Conservation (phyloP, 1,284 basidiomycete genomes). For the Ganoderma multipileum region DNA sequence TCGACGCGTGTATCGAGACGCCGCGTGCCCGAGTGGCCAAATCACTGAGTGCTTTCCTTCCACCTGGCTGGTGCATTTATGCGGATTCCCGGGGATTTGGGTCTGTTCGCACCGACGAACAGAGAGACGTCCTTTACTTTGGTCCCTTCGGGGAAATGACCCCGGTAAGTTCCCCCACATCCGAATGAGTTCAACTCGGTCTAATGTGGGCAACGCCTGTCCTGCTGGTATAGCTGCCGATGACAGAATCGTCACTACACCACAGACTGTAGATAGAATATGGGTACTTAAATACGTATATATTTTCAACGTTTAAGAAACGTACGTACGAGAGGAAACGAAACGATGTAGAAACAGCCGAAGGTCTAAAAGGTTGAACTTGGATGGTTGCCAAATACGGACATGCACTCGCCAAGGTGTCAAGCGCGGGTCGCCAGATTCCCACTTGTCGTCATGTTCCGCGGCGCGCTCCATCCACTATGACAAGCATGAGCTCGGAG, state of each 20-base stretch:
- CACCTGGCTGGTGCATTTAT: neutral
- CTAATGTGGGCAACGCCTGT: neutral
- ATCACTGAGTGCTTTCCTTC: neutral
- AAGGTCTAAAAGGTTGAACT: neutral
- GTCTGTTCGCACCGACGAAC: neutral
- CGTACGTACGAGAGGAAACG: neutral
- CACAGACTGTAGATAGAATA: neutral
- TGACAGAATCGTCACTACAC: neutral
- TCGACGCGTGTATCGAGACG: neutral
- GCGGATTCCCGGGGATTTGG: neutral
- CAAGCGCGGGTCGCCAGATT: neutral
- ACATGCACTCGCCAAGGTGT: neutral
- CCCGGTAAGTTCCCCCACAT: neutral
- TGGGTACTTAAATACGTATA: neutral
- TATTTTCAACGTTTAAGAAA: neutral
- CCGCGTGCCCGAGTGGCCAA: neutral
- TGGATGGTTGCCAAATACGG: neutral
- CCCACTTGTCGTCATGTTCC: neutral
- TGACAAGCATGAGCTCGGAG: conserved; percentile 5
- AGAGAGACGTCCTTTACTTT: neutral
- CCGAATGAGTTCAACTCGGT: neutral
- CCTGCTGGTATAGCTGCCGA: neutral
- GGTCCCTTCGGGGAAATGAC: neutral
- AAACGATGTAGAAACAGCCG: neutral
- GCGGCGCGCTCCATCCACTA: neutral